Evolutionary conservation across 805 yeast genomes (phyloP).

Genomic region (Kuraishia cidri): DNA sequence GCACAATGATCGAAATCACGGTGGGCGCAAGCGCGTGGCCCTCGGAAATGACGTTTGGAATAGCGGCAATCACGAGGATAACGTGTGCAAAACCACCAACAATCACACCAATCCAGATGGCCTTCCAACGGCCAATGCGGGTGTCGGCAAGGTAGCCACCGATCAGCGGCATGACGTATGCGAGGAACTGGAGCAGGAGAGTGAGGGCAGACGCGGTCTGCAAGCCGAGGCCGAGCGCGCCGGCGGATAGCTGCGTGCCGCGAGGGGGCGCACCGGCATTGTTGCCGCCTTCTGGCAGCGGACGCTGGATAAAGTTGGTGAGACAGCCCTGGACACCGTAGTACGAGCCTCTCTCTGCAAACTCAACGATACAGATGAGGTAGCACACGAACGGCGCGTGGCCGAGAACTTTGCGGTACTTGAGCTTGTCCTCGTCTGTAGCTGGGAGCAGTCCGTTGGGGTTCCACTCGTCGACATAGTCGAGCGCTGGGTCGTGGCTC

Average conservation of each 20-base stretch:
- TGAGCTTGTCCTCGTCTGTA: slow-evolving; percentile 18
- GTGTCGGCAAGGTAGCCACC: slow-evolving; percentile 48
- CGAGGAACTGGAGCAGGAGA: slow-evolving; percentile 34
- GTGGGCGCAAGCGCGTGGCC: slow-evolving; percentile 32
- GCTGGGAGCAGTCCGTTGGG: slow-evolving; percentile 17
- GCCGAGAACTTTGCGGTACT: slow-evolving; percentile 30
- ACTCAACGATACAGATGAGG: slow-evolving; percentile 36
- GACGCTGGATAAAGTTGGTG: slow-evolving; percentile 41
- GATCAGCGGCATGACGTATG: slow-evolving; percentile 39
- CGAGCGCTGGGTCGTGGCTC: too few species aligned
- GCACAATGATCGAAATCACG: slow-evolving; percentile 26
- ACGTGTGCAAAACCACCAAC: slow-evolving; percentile 38
- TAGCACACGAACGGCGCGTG: slow-evolving; percentile 38
- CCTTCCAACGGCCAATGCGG: slow-evolving; percentile 33
- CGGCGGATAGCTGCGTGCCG: slow-evolving; percentile 15
- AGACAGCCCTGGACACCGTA: slow-evolving; percentile 38
- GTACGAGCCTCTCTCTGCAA: slow-evolving; percentile 47
- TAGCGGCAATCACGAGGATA: slow-evolving; percentile 37
- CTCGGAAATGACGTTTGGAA: slow-evolving; percentile 30
- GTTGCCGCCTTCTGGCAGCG: slow-evolving; percentile 38
- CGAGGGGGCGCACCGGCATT: slow-evolving; percentile 32
- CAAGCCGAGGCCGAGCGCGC: slow-evolving; percentile 39
- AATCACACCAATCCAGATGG: slow-evolving; percentile 39
- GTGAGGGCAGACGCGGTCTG: slow-evolving; percentile 38
- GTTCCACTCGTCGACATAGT: slow-evolving; percentile 18